phyloP scores from a whole-genome alignment of 202 grass and related monocot genomes.

The Zizania palustris region DNA sequence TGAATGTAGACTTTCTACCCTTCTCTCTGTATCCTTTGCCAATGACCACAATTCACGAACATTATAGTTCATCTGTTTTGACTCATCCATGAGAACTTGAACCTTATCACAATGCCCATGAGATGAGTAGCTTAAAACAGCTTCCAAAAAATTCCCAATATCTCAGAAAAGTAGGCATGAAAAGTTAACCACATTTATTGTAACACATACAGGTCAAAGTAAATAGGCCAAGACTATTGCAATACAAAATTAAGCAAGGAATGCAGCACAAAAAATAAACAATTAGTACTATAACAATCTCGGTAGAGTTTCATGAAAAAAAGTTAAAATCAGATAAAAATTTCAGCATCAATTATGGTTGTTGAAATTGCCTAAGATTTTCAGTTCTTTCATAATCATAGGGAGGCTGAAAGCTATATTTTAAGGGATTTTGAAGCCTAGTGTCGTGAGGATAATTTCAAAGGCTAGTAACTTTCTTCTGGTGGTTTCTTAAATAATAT shows the following conservation, averaged over 20 bases:
- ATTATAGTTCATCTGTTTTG: slow-evolving; percentile 42
- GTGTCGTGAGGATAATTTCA: not conserved
- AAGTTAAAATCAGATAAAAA: not conserved
- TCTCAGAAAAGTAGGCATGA: not conserved
- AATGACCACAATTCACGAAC: slow-evolving; percentile 48
- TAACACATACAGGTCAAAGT: not conserved
- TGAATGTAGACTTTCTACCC: slow-evolving; percentile 56
- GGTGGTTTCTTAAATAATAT: not conserved
- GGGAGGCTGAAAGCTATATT: not conserved
- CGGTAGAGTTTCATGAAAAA: not conserved
- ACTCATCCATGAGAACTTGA: slow-evolving; percentile 54
- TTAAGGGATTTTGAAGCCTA: not conserved
- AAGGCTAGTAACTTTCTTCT: not conserved
- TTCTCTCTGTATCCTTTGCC: slow-evolving; percentile 57
- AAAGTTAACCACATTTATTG: not conserved
- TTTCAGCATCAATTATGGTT: not conserved
- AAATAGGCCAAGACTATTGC: not conserved
- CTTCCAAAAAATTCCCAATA: not conserved
- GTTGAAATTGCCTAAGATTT: not conserved
- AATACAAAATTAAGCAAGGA: not conserved
- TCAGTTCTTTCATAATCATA: slow-evolving; percentile 10
- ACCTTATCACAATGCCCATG: slow-evolving; percentile 38
- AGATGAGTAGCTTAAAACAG: slow-evolving; percentile 33
- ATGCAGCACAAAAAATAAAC: not conserved
- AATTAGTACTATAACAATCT: not conserved